These are phyloP conservation scores for Lactarius psammicola DNA, from an alignment of 768 basidiomycete species.

Conservation along the genomic window DNA sequence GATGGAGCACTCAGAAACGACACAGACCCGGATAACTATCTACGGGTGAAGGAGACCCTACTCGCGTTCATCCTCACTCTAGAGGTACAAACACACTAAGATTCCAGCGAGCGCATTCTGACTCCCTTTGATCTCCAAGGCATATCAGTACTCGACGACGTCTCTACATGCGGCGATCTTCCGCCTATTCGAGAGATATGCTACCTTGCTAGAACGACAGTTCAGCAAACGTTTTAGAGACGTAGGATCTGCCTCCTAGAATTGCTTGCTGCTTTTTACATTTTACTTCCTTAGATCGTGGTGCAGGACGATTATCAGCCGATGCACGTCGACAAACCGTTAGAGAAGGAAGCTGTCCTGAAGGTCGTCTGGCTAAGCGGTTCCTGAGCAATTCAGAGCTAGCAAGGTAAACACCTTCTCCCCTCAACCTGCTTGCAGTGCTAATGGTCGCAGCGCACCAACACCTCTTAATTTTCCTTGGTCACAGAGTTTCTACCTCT, in stretches of 20 bases:
- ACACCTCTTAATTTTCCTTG: conserved; percentile 81
- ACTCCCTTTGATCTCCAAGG: conserved; percentile 38
- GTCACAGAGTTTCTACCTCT: conserved; percentile 94
- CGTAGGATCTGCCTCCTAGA: conserved; percentile 43
- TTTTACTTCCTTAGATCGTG: conserved; percentile 56
- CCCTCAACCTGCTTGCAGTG: neutral
- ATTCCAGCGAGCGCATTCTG: neutral
- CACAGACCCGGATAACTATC: conserved; percentile 75
- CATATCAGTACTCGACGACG: conserved; percentile 82
- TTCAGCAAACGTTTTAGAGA: conserved; percentile 79
- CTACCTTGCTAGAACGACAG: conserved; percentile 72
- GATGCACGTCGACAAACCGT: conserved; percentile 64
- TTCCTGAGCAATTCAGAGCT: conserved; percentile 63
- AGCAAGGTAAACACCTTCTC: conserved; percentile 41
- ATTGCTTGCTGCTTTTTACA: neutral
- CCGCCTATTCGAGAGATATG: conserved; percentile 89
- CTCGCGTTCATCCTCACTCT: conserved; percentile 87
- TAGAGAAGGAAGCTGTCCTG: conserved; percentile 72
- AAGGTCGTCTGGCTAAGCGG: conserved; percentile 78
- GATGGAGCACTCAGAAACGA: conserved; percentile 70
- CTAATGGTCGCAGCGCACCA: conserved; percentile 43
- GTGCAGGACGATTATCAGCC: conserved; percentile 84
- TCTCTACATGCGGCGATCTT: conserved; percentile 81
- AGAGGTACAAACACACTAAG: conserved; percentile 54
- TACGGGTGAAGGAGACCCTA: conserved; percentile 80